phyloP scores from a whole-genome alignment of 2,329 filamentous ascomycete genomes.

The Claviceps sp. region DNA sequence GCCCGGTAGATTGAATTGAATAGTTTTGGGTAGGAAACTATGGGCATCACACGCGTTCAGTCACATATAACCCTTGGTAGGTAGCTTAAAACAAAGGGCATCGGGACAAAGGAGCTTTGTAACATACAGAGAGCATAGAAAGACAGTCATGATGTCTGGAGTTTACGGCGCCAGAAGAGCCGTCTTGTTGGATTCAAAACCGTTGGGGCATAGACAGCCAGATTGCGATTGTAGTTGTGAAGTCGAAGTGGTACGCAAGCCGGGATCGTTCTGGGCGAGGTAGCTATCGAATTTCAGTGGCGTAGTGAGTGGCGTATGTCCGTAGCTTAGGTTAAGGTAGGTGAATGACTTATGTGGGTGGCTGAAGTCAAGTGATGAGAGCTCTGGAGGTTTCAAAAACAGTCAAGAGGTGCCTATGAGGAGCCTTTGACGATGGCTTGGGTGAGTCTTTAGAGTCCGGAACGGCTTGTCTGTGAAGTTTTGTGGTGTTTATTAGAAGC shows the following conservation, averaged over 20 bases:
- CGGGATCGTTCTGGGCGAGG: background rate
- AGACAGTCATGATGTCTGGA: constrained; percentile 25
- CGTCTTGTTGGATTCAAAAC: background rate
- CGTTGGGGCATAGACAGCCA: background rate
- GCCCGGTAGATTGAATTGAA: constrained; percentile 66
- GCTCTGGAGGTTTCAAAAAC: background rate
- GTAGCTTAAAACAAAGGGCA: too few species aligned
- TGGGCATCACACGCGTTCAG: background rate
- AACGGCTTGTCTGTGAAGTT: background rate
- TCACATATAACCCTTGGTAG: background rate
- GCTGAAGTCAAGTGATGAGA: background rate
- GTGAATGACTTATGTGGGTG: too few species aligned
- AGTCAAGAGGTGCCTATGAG: background rate
- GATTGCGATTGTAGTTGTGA: background rate
- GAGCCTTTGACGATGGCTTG: background rate
- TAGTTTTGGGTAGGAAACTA: constrained; percentile 84
- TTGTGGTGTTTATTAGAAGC: background rate
- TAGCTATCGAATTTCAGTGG: background rate
- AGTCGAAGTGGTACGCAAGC: background rate
- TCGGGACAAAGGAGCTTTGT: background rate
- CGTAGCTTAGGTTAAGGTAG: too few species aligned
- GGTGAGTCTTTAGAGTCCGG: background rate
- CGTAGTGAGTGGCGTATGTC: background rate
- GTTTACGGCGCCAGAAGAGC: background rate
- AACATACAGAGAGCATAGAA: constrained; percentile 27